Evolutionary conservation across 345 rosid genomes (phyloP).

Genomic region (Erucastrum elatum): DNA sequence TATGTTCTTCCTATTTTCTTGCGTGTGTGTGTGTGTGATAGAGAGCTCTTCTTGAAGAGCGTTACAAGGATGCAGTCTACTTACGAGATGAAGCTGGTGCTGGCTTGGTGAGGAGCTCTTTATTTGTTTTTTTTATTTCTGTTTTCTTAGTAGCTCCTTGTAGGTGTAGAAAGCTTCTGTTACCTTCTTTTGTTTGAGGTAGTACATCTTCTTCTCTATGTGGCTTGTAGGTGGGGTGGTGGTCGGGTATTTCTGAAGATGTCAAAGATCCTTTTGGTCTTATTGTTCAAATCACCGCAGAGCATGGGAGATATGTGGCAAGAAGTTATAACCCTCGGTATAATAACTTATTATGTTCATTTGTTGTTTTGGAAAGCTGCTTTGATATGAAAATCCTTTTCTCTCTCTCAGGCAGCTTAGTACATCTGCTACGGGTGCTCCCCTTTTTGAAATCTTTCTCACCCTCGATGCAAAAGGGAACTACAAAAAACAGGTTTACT

Average conservation of each 20-base stretch:
- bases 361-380: conserved; percentile 1
- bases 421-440: conserved; percentile 65
- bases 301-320: conserved; percentile 94
- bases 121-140: not conserved
- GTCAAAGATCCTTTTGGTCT: conserved; percentile 78
- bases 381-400: conserved; percentile 19
- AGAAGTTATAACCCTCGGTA: conserved; percentile 87
- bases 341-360: not conserved
- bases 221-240: conserved; percentile 84
- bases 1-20: not conserved
- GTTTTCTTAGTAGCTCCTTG: not conserved
- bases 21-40: conserved; percentile 32
- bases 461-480: conserved; percentile 64
- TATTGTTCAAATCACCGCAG: conserved; percentile 82
- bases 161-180: not conserved
- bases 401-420: conserved; percentile 72
- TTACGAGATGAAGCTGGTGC: conserved; percentile 84
- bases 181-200: not conserved
- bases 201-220: not conserved
- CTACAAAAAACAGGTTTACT: conserved; percentile 77
- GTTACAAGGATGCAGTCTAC: conserved; percentile 72
- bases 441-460: conserved; percentile 85
- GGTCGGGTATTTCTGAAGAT: conserved; percentile 88
- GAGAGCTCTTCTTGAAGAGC: conserved; percentile 78
- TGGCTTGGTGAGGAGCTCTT: conserved; percentile 76